phyloP scores from a whole-genome alignment of 1,284 basidiomycete genomes.

The Gymnopus androsaceus region DNA sequence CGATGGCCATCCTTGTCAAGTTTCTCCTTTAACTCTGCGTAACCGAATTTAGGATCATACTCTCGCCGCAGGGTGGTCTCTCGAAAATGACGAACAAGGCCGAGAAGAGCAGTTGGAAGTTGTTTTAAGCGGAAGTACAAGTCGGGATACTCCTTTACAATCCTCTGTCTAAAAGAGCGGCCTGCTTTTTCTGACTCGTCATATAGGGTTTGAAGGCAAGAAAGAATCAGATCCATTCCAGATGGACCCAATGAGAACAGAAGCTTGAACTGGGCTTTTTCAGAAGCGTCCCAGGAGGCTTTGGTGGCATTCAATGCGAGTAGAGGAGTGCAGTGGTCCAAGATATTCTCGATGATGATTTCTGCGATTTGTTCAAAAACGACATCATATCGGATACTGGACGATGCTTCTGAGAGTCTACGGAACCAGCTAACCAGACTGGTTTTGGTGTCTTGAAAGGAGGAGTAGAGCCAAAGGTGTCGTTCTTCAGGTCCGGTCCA shows the following conservation, averaged over 20 bases:
- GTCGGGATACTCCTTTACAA: not conserved
- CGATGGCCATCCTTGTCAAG: not conserved
- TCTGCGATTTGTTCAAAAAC: not conserved
- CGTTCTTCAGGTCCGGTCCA: too few species aligned
- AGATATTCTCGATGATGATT: too few species aligned
- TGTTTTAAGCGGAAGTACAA: not conserved
- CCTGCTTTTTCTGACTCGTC: not conserved
- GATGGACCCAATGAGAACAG: not conserved
- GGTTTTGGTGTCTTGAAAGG: not conserved
- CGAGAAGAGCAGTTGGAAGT: not conserved
- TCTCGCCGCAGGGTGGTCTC: not conserved
- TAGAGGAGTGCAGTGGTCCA: not conserved
- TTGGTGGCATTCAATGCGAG: not conserved
- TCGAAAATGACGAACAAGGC: not conserved
- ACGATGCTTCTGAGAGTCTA: not conserved
- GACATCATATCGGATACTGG: not conserved
- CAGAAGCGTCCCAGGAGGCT: not conserved
- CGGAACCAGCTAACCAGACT: not conserved
- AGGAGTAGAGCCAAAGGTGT: too few species aligned
- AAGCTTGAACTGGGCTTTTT: not conserved
- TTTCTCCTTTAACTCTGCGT: not conserved
- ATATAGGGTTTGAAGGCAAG: not conserved
- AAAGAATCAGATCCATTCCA: not conserved
- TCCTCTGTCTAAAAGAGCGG: not conserved
- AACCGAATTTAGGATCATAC: not conserved